Evolutionary conservation across 352 stramenopile genomes (phyloP).

Genomic region (Phytophthora syringae): DNA sequence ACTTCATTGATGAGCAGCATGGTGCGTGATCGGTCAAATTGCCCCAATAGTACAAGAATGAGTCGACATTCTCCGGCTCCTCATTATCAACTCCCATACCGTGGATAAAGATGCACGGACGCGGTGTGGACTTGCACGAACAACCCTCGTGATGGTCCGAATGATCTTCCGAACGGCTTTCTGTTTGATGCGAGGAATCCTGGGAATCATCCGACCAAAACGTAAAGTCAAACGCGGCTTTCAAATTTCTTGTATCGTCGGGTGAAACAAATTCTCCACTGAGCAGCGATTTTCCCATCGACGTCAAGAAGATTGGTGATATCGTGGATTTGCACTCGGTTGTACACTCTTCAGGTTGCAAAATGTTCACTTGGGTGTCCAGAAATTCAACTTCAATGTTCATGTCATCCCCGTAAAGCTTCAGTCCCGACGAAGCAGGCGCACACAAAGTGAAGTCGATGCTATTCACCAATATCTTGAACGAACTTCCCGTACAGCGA

Average conservation of each 20-base stretch:
- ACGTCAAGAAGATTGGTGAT: neutral
- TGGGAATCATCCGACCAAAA: neutral
- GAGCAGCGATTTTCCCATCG: slow-evolving; percentile 1
- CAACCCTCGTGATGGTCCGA: too few species aligned
- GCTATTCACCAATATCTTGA: slow-evolving; percentile 3
- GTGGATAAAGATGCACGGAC: slow-evolving; percentile 32
- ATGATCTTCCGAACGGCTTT: neutral
- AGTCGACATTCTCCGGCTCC: slow-evolving; percentile 14
- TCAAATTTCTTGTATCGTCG: neutral
- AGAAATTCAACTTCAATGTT: slow-evolving; percentile 5
- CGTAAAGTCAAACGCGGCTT: slow-evolving; percentile 5
- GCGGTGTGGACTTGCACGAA: slow-evolving; percentile 14
- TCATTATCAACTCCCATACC: slow-evolving; percentile 12
- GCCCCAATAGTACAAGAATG: slow-evolving; percentile 19
- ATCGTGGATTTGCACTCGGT: neutral
- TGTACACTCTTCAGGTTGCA: neutral
- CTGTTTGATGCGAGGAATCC: neutral
- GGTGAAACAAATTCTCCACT: neutral
- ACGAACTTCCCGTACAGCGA: slow-evolving; percentile 1
- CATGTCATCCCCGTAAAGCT: slow-evolving; percentile 6
- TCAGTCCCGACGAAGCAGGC: neutral
- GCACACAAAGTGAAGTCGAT: slow-evolving; percentile 15
- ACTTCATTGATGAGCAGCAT: slow-evolving; percentile 26
- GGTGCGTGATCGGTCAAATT: slow-evolving; percentile 17
- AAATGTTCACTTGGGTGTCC: neutral